Base-by-base conservation (phyloP, 208 protist species). In the Wallacemonas sp. region DNA sequence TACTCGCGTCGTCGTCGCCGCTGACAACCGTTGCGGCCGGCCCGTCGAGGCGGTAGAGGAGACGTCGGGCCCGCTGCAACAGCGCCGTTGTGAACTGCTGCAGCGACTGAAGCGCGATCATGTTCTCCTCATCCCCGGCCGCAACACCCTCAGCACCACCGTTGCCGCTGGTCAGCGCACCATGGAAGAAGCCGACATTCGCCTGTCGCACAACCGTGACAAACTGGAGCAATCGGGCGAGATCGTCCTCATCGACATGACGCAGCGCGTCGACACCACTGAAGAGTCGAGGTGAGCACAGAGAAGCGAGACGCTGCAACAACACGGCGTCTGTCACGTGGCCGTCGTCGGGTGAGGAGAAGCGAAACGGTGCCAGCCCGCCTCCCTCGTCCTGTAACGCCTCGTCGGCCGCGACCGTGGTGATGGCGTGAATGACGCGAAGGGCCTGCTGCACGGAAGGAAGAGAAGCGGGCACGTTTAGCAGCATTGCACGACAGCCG, bases 201-300 rank as follows among this genome's bases (percentile, higher is more conserved):
- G 77, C 52, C 64, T 90, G 74, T 32, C 70, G 70, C 24, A 95
- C 39, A 36, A 72, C 65, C 2, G 80, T 74, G 26, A 62, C 79
- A 46, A 92, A 92, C 21, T 68, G 73, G 73, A 93, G 55, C 19
- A 88, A 23, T 2, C 76, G 62, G 47, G 82, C 86, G 21, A 95
- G 60, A 30, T 90, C 78, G 2, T 23, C 47, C 41, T 83, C 89
- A 27, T 79, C 79, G 2, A 95, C 78, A 69, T 95, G 85, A 29
- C 70, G 64, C 27, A 95, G 49, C 5, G 81, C 73, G 19, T 83
- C 74, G 5, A 39, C 49, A 26, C 58, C 54, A 1, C 62, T 68
- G 61, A 92, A 89, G 17, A 88, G 61, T 2, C 60, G 36, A 1
- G 70, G 24, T n/a, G 52, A 44, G 24, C 80, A 82, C 24, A 95